phyloP scores from a whole-genome alignment of 2,329 filamentous ascomycete genomes.

The Neonectria coccinea region DNA sequence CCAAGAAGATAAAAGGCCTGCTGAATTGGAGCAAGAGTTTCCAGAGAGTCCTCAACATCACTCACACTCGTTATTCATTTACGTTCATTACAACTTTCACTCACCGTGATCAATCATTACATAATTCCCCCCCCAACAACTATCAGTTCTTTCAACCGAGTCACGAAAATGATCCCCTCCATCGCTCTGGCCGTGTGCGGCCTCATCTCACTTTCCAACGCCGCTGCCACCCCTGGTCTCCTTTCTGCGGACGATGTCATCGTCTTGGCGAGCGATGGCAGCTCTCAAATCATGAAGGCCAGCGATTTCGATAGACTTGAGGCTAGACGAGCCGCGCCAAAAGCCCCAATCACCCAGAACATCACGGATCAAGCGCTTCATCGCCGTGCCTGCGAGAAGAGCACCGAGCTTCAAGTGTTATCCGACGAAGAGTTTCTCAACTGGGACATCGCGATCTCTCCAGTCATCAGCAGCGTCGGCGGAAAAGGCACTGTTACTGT shows the following conservation, averaged over 20 bases:
- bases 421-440: slow-evolving; percentile 40
- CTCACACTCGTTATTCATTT: slow-evolving; percentile 10
- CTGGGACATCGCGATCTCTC: slow-evolving; percentile 42
- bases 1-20: not conserved
- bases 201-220: slow-evolving; percentile 32
- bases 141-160: not conserved
- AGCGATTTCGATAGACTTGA: slow-evolving; percentile 35
- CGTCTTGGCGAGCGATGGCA: slow-evolving; percentile 35
- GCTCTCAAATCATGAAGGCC: slow-evolving; percentile 37
- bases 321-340: slow-evolving; percentile 16
- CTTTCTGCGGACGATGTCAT: slow-evolving; percentile 37
- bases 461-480: slow-evolving; percentile 36
- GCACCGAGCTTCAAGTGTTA: slow-evolving; percentile 35
- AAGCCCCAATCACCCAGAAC: not conserved
- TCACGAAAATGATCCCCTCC: slow-evolving; percentile 33
- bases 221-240: slow-evolving; percentile 21
- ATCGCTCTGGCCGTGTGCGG: slow-evolving; percentile 31
- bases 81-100: too few species aligned
- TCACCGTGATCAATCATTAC: not conserved
- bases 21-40: not conserved
- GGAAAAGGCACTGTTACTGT: slow-evolving; percentile 33
- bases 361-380: slow-evolving; percentile 1
- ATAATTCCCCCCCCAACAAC: not conserved
- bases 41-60: not conserved
- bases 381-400: slow-evolving; percentile 35